Base-by-base conservation (phyloP, 192 early-diverging fungal species). In the Coemansia sp. region DNA sequence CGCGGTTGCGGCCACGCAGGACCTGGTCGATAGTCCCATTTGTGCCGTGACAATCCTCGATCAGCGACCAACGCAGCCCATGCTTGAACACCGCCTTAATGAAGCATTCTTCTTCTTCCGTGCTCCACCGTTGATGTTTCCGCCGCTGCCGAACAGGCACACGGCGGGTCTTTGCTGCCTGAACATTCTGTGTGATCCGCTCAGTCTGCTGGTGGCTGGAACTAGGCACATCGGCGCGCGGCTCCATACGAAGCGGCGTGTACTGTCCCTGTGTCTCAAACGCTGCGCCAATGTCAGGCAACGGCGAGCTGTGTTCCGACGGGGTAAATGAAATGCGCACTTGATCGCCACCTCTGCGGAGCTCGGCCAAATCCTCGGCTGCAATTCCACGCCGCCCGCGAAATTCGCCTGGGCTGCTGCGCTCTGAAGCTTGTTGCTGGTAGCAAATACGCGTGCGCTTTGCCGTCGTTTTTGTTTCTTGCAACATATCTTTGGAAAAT, bases 341-440 rank as follows among this genome's bases (percentile, higher is more conserved):
- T 20, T 20, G 25, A 17, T 28, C 25, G 28, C 20, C 50, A 6
- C 38, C 25, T 8, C 21, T 38, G 21, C 18, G 56, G 11, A 69
- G 40, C 11, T 47, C 51, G 1, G 61, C 24, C 20, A 47, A 36
- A 17, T 67, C 65, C 50, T 76, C 74, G 1, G 74, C 68, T 0
- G 74, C 51, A n/a, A 76, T 76, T 37, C 74, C 74, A 10, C 74
- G 74, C 21, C 74, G 68, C 5, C 74, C 74, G 14, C 68, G 74
- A 61, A 76, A 67, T 18, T 34, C 53, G 61, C 23, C 44, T 8
- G 58, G 55, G 55, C 55, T 56, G 28, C 14, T 6, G 17, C 36
- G 52, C 10, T 3, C 52, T 15, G 52, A 24, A 6, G 17, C 15
- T 5, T 42, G 34, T 0, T 10, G 55, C 4, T 38, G 34, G 31